Evolutionary conservation across 257 asterid genomes (phyloP), one percentile per base, ranked within the genome.

Genomic region (Handroanthus guayacan): DNA sequence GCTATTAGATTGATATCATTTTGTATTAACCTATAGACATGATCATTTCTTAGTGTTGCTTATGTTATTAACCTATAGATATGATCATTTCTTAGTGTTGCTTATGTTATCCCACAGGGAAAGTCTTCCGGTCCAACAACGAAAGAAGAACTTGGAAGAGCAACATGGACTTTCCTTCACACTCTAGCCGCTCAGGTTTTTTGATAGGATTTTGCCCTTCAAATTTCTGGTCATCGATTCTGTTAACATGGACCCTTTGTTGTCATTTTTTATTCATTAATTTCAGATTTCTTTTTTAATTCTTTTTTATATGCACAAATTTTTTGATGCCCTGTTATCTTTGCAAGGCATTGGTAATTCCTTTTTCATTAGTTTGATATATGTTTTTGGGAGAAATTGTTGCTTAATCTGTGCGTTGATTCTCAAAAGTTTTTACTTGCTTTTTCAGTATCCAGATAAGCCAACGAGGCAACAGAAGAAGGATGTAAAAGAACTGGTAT

Each of bases 401-500:
- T 81, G 77, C 39, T 79, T 18, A 34, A 48, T 18, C 31, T 52
- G 43, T 31, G 43, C 67, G 69, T 61, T 78, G 62, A 79, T 68
- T 60, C 13, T 64, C 13, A 31, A 31, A 16, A 2, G n/a, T 69
- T 39, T 62, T 17, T 66, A 64, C 13, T 41, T 10, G 1, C n/a
- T 75, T 69, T 81, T 78, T 9, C 95, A 95, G 99, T 95, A 95
- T 83, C 99, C 99, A 31, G 99, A 95, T 64, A 91, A 82, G 84
- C 99, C 99, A 71, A 92, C 96, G 6, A 91, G 97, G 86, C 99
- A 91, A 72, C 99, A 95, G 79, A 91, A 86, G 93, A 95, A 82
- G 85, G 99, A 95, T 71, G 98, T 88, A 66, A 92, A 88, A 88
- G 99, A 92, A 82, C 89, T 95, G 99, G 98, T 95, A 91, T 80